Conservation (phyloP, 139 green algal species). For the Closterium sp. region DNA sequence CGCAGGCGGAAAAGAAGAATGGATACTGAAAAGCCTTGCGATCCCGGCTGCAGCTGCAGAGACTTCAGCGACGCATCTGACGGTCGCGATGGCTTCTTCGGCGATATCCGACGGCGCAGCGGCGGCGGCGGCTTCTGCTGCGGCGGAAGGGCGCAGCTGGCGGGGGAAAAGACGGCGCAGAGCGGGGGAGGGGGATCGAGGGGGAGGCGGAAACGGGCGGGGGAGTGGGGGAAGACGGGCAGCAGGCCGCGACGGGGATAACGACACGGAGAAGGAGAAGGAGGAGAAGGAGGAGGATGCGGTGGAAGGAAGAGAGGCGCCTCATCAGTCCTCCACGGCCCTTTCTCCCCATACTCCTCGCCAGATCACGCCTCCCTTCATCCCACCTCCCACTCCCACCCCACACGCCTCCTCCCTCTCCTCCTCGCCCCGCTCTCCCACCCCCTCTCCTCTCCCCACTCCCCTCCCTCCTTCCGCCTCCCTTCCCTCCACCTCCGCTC, state of each 20-base stretch:
- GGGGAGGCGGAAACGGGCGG: background rate
- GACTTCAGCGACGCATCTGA: background rate
- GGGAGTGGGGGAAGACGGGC: too few species aligned
- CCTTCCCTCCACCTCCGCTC: background rate
- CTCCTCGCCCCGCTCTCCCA: background rate
- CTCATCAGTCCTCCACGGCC: background rate
- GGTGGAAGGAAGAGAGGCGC: background rate
- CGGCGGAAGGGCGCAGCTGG: background rate
- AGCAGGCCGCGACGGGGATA: too few species aligned
- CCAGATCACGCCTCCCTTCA: background rate
- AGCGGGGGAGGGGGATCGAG: background rate
- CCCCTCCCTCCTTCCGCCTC: background rate
- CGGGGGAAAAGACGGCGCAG: background rate
- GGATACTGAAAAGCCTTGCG: too few species aligned
- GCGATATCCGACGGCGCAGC: background rate
- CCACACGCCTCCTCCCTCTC: background rate
- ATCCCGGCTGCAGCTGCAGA: too few species aligned
- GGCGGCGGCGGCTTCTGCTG: too few species aligned
- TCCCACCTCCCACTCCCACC: background rate
- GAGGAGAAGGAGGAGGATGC: background rate
- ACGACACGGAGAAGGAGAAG: background rate
- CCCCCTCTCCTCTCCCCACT: background rate
- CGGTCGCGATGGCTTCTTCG: background rate
- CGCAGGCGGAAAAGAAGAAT: too few species aligned
- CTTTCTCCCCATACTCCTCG: background rate